Conservation (phyloP, 768 basidiomycete genomes). For the Boletus tomentosulus region DNA sequence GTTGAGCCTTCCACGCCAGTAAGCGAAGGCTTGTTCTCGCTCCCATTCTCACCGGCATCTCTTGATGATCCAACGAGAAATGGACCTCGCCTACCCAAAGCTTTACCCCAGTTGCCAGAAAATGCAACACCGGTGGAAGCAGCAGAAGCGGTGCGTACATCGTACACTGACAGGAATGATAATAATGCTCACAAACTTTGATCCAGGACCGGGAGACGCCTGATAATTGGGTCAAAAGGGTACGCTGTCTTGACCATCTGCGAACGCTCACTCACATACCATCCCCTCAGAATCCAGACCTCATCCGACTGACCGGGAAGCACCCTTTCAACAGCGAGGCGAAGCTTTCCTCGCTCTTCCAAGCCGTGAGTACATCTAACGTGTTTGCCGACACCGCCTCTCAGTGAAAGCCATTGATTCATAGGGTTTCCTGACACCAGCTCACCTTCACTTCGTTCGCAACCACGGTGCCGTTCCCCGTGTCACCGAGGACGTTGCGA, state of each 20-base stretch:
- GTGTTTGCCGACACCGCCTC: background rate
- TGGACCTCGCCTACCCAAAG: slow-evolving; percentile 15
- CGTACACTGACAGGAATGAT: background rate
- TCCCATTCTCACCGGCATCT: slow-evolving; percentile 17
- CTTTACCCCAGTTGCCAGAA: slow-evolving; percentile 20
- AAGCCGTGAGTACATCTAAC: slow-evolving; percentile 24
- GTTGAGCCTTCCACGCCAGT: background rate
- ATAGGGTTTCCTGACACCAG: slow-evolving; percentile 53
- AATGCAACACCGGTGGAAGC: slow-evolving; percentile 20
- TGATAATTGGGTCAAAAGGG: slow-evolving; percentile 40
- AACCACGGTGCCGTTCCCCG: slow-evolving; percentile 59
- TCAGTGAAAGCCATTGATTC: background rate
- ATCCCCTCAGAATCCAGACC: slow-evolving; percentile 26
- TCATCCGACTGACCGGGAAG: slow-evolving; percentile 52
- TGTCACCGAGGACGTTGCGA: slow-evolving; percentile 34
- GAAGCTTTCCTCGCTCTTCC: slow-evolving; percentile 40
- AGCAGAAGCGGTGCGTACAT: slow-evolving; percentile 22
- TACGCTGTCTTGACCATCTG: background rate
- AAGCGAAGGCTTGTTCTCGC: slow-evolving; percentile 4
- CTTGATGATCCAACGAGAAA: slow-evolving; percentile 18
- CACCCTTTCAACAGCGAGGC: slow-evolving; percentile 63
- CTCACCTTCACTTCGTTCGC: slow-evolving; percentile 53
- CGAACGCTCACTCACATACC: background rate
- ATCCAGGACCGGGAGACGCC: slow-evolving; percentile 34
- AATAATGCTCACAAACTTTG: background rate